These are phyloP conservation scores for Melampsora occidentalis DNA, from an alignment of 1,284 basidiomycete genomes.

Conservation along the genomic window DNA sequence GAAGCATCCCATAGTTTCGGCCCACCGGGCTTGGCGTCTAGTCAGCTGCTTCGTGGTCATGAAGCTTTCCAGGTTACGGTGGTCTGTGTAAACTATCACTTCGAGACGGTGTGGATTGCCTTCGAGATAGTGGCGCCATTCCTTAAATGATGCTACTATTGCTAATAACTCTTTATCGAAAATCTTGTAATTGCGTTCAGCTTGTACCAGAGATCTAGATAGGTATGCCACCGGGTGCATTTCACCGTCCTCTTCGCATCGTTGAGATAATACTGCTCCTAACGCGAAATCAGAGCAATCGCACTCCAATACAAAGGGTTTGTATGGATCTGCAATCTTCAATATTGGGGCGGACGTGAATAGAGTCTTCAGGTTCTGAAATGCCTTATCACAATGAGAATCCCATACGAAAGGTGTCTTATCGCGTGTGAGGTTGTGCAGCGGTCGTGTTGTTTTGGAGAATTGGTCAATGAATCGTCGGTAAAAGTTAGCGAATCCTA, in stretches of 20 bases:
- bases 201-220: neutral
- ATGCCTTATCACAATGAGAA: neutral
- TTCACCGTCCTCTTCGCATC: neutral
- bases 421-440: neutral
- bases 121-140: conserved; percentile 10
- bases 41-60: conserved; percentile 17
- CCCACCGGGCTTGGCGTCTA: conserved; percentile 2
- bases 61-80: conserved; percentile 12
- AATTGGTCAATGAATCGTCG: conserved; percentile 56
- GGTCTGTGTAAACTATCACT: conserved; percentile 15
- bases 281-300: conserved; percentile 18
- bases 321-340: too few species aligned
- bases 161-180: conserved; percentile 19
- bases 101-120: neutral
- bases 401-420: neutral
- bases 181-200: conserved; percentile 7
- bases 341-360: too few species aligned
- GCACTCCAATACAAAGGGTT: too few species aligned
- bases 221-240: conserved; percentile 16
- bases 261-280: too few species aligned
- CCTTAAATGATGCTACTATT: neutral
- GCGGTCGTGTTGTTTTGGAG: too few species aligned
- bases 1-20: neutral
- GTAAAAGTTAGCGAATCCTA: conserved; percentile 57
- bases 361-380: neutral